Conservation (phyloP, 1,139 yeast species). For the Debaryomyces fabryi region DNA sequence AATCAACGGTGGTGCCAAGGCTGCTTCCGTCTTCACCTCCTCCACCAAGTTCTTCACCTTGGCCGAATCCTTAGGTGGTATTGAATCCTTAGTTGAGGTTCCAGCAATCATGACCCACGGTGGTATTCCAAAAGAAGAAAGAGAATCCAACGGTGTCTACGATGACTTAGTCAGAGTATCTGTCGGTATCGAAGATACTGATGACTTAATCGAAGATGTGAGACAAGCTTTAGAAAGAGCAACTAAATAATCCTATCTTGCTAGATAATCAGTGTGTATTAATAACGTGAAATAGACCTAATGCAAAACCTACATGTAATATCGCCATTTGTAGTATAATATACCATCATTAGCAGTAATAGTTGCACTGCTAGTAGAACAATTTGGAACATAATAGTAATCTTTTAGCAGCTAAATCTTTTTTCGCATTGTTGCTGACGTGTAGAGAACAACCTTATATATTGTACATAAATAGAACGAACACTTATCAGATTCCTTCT, state of each 20-base stretch:
- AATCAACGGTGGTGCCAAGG: constrained; percentile 78
- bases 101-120: constrained; percentile 95
- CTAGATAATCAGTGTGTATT: neutral
- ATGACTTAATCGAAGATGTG: constrained; percentile 75
- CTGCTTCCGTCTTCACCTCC: constrained; percentile 74
- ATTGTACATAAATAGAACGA: too few relatives aligned
- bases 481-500: neutral
- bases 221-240: constrained; percentile 61
- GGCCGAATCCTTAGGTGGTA: constrained; percentile 91
- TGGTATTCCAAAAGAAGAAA: constrained; percentile 79
- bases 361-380: neutral
- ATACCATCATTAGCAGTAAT: neutral
- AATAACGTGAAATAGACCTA: constrained; percentile 1
- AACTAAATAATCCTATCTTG: constrained; percentile 7
- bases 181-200: constrained; percentile 86
- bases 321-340: neutral
- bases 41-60: constrained; percentile 76
- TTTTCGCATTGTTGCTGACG: constrained; percentile 6
- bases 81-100: constrained; percentile 83
- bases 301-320: neutral
- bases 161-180: constrained; percentile 83
- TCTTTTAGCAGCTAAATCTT: constrained; percentile 3
- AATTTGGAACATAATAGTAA: neutral
- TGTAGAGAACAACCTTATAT: constrained; percentile 5
- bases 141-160: constrained; percentile 80